These are phyloP conservation scores for Blastobotrys petasosporus DNA, from an alignment of 1,139 yeast species.

Conservation along the genomic window DNA sequence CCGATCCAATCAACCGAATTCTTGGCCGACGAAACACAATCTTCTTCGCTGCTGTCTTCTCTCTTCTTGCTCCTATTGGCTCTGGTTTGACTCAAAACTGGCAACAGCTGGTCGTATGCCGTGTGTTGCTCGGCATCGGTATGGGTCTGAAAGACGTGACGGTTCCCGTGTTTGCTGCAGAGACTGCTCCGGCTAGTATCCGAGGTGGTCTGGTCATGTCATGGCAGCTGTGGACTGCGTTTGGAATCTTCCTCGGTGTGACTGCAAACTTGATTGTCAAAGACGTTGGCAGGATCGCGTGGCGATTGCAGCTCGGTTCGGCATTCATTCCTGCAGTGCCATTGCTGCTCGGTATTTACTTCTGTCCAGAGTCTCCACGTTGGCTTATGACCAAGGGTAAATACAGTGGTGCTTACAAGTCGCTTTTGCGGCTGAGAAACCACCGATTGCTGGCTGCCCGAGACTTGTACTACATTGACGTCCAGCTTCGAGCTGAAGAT, in stretches of 20 bases:
- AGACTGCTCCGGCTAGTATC: constrained; percentile 65
- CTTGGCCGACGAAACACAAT: constrained; percentile 71
- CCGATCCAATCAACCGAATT: constrained; percentile 58
- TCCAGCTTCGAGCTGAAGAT: constrained; percentile 58
- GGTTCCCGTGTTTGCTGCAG: constrained; percentile 80
- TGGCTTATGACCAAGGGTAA: constrained; percentile 59
- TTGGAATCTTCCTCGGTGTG: constrained; percentile 77
- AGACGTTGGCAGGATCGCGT: constrained; percentile 40
- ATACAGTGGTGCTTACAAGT: constrained; percentile 49
- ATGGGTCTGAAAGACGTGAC: constrained; percentile 76
- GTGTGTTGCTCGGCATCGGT: constrained; percentile 69
- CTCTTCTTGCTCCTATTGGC: constrained; percentile 36
- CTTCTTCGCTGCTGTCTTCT: constrained; percentile 57
- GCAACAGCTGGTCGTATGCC: constrained; percentile 68
- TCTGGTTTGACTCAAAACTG: constrained; percentile 59
- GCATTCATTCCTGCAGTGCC: constrained; percentile 31
- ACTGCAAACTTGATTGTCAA: constrained; percentile 57
- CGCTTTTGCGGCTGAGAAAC: constrained; percentile 46
- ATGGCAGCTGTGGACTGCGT: constrained; percentile 85
- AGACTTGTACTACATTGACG: constrained; percentile 67
- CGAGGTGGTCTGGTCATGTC: constrained; percentile 78
- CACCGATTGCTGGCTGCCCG: constrained; percentile 60
- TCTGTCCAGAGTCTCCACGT: constrained; percentile 47
- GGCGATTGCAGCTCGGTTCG: constrained; percentile 21
- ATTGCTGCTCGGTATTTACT: constrained; percentile 19